phyloP scores from a whole-genome alignment of 495 filamentous ascomycete species.

The Aspergillus kassunensis region DNA sequence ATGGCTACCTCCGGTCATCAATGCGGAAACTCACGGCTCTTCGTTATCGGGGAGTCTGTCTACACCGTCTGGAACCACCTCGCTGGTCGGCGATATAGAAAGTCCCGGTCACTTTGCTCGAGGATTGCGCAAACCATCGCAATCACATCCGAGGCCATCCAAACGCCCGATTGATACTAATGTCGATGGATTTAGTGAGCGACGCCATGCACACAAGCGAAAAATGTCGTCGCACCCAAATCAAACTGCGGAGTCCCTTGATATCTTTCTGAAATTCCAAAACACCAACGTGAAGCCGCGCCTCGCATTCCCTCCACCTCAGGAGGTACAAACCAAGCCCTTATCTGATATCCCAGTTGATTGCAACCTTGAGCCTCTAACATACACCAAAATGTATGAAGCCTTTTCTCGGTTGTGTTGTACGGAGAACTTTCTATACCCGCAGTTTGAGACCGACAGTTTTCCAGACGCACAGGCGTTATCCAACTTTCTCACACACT shows the following conservation, averaged over 20 bases:
- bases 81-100: conserved; percentile 17
- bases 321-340: conserved; percentile 14
- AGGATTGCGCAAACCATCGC: conserved; percentile 19
- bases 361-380: conserved; percentile 25
- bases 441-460: conserved; percentile 30
- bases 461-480: conserved; percentile 35
- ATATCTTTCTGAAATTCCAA: conserved; percentile 10
- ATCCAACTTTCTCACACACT: conserved; percentile 31
- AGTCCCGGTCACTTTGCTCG: conserved; percentile 20
- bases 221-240: conserved; percentile 23
- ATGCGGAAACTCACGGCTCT: conserved; percentile 14
- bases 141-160: conserved; percentile 15
- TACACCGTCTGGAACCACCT: conserved; percentile 21
- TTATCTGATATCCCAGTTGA: conserved; percentile 13
- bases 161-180: conserved; percentile 33
- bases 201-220: conserved; percentile 29
- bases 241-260: conserved; percentile 14
- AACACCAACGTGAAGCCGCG: conserved; percentile 8
- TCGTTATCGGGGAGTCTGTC: conserved; percentile 19
- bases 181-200: conserved; percentile 32
- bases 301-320: conserved; percentile 25
- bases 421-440: conserved; percentile 31
- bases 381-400: conserved; percentile 33
- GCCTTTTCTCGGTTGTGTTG: conserved; percentile 36
- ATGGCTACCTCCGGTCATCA: conserved; percentile 33